phyloP scores from a whole-genome alignment of 257 asterid species.

The Scutellaria galericulata region DNA sequence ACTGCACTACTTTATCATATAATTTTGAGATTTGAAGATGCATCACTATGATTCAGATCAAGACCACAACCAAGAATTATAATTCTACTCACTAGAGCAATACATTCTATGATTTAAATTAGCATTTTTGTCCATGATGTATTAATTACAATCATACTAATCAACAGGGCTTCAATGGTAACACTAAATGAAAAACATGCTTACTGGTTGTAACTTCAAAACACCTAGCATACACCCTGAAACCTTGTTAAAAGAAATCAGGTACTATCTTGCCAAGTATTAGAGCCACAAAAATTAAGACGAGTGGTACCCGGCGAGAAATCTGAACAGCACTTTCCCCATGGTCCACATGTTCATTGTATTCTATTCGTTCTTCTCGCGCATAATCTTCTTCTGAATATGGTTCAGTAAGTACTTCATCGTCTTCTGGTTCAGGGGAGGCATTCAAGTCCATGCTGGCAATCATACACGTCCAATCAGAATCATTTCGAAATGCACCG shows the following conservation, averaged over 20 bases:
- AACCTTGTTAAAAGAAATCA: constrained; percentile 20
- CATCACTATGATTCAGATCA: constrained; percentile 11
- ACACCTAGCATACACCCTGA: constrained; percentile 19
- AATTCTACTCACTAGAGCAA: not conserved
- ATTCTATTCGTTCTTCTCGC: constrained; percentile 52
- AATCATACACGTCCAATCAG: constrained; percentile 55
- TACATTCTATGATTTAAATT: not conserved
- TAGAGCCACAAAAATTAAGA: constrained; percentile 19
- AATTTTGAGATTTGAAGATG: constrained; percentile 8
- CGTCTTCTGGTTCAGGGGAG: constrained; percentile 92
- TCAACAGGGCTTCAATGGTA: constrained; percentile 16
- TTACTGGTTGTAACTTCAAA: constrained; percentile 8
- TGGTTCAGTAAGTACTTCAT: constrained; percentile 66
- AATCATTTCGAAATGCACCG: constrained; percentile 51
- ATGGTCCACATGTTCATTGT: constrained; percentile 57
- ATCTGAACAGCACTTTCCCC: constrained; percentile 61
- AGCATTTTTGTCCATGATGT: constrained; percentile 9
- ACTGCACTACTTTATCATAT: not conserved
- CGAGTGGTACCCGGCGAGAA: constrained; percentile 68
- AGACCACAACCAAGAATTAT: constrained; percentile 6
- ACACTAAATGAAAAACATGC: constrained; percentile 18
- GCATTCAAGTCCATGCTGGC: constrained; percentile 95
- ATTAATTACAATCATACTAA: not conserved
- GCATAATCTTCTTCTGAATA: constrained; percentile 69
- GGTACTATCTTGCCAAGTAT: constrained; percentile 19